Evolutionary conservation across 2,329 filamentous ascomycete species (phyloP), one percentile per base, ranked within the genome.

Genomic region (Lachnellula occidentalis): DNA sequence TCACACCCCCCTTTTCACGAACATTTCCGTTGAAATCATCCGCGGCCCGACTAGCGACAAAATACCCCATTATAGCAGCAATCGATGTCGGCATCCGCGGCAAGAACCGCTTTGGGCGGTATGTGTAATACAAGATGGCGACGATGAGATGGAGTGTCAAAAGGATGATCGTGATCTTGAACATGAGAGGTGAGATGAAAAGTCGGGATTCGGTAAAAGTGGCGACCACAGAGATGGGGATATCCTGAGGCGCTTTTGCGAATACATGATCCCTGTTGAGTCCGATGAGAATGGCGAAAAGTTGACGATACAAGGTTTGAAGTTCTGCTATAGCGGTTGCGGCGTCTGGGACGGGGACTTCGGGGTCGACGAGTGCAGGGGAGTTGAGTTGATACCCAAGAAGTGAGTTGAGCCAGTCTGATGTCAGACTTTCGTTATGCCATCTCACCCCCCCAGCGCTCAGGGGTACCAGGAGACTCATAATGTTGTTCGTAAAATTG

Each of bases 61-160:
- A 70, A 39, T 76, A 76, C 0, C 75, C 72, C 0, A 83, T 64
- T 0, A 77, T 57, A 0, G 77, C 74, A 0, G 73, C 80, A 0
- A 83, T 68, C 0, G 71, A 77, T 0, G 76, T 78, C 0, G 81
- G 81, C 64, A 84, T 68, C 0, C 77, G 68, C 0, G 79, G 74
- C 0, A 84, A 67, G 19, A 77, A 74, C 2, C 69, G 68, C 1
- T 69, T 70, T 0, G 77, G 71, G 0, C 74, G 60, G 0, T 67
- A 58, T 0, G 65, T 12, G 52, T 82, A 84, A 4, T 81, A 70
- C 0, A 69, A 0, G 0, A 73, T n/a, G 0, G 75, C 72, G 0
- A 76, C 72, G 0, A 76, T 7, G 0, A 75, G 59, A 43, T 82
- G 77, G 0, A 75, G 19, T 0, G 46, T 58, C 0, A 85, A 56